Percentiles rank a stretch among this genome's conserved stretches.
Evolutionary conservation across 768 basidiomycete genomes (phyloP).

Genomic region (Trametes gibbosa): DNA sequence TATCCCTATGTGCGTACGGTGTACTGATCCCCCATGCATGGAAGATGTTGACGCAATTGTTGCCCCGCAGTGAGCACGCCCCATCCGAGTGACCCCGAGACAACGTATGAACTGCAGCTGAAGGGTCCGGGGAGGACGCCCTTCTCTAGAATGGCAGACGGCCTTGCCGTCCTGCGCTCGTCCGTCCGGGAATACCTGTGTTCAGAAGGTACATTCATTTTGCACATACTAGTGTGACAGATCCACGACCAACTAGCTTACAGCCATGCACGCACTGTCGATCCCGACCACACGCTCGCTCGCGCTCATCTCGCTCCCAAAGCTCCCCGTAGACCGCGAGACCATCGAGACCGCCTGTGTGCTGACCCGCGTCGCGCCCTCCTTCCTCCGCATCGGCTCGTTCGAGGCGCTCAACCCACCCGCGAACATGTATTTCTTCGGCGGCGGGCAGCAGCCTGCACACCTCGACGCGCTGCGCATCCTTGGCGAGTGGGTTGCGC

Average conservation of each 20-base stretch:
- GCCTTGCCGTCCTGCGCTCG: constrained; percentile 91
- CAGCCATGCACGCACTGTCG: constrained; percentile 73
- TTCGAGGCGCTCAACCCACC: constrained; percentile 86
- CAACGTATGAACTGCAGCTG: constrained; percentile 82
- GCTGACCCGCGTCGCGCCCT: constrained; percentile 79
- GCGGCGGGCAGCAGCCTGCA: constrained; percentile 72
- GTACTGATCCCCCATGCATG: not conserved
- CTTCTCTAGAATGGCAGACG: constrained; percentile 90
- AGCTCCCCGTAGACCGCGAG: constrained; percentile 76
- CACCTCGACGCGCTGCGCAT: constrained; percentile 73
- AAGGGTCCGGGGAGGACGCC: constrained; percentile 95
- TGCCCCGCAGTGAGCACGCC: constrained; percentile 65
- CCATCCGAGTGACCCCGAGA: constrained; percentile 53
- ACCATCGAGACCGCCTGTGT: constrained; percentile 67
- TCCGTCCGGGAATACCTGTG: constrained; percentile 93
- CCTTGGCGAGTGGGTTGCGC: constrained; percentile 72
- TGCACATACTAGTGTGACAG: too few relatives aligned
- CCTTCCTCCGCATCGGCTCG: constrained; percentile 88
- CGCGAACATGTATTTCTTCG: constrained; percentile 59
- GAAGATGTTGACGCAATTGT: not conserved
- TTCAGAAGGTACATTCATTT: constrained; percentile 68
- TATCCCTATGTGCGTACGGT: constrained; percentile 59
- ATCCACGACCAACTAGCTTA: not conserved
- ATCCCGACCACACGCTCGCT: constrained; percentile 91
- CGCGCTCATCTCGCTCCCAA: constrained; percentile 71